Conservation (phyloP, 2,329 filamentous ascomycete genomes). For the Monosporascus sp. region DNA sequence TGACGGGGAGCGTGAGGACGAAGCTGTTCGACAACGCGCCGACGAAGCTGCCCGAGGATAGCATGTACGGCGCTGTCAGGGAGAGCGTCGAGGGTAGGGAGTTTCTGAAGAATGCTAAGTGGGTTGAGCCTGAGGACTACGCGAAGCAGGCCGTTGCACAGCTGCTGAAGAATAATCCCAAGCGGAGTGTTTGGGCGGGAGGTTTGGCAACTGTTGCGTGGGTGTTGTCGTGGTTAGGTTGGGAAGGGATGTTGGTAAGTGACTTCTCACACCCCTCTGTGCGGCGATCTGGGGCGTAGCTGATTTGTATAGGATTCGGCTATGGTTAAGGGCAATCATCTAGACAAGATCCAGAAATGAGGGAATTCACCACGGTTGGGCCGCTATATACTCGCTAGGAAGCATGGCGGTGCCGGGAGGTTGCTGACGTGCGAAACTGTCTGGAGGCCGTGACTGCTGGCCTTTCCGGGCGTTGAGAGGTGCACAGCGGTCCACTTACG, state of each 20-base stretch:
- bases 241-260: conserved; percentile 27
- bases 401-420: no score
- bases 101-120: conserved; percentile 19
- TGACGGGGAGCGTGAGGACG: conserved; percentile 25
- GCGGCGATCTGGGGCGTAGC: neutral
- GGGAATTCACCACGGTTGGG: neutral
- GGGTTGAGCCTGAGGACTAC: conserved; percentile 20
- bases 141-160: conserved; percentile 23
- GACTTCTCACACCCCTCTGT: neutral
- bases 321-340: conserved; percentile 14
- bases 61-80: conserved; percentile 20
- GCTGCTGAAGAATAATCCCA: conserved; percentile 18
- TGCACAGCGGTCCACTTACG: no score
- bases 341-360: conserved; percentile 9
- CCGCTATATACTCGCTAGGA: no score
- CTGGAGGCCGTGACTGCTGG: no score
- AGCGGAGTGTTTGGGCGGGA: conserved; percentile 23
- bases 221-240: conserved; percentile 23
- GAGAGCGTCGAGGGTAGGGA: conserved; percentile 20
- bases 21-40: conserved; percentile 22
- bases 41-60: conserved; percentile 20
- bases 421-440: no score
- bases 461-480: no score
- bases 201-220: conserved; percentile 21
- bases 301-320: conserved; percentile 15